Base-by-base conservation (phyloP, 1,139 yeast species). In the Hemisphaericaspora xylanilytica region DNA sequence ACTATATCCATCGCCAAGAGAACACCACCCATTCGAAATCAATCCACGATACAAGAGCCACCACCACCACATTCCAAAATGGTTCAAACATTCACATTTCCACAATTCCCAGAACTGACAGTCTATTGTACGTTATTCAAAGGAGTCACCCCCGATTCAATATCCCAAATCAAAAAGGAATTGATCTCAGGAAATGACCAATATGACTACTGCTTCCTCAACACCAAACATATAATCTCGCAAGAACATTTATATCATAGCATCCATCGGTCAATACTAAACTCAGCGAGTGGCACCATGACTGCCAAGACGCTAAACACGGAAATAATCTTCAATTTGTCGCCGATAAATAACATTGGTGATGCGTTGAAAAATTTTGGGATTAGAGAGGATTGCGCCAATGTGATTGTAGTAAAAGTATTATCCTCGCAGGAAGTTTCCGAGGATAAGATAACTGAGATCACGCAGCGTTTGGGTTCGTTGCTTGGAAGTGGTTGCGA, bases 321-420 rank as follows among this genome's bases (percentile, higher is more conserved):
- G 0, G 76, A 71, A 45, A 65, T 70, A 27, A 61, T 71, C 17
- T 61, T 64, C 46, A 67, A 61, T 44, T 56, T 71, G 42, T 66
- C 72, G 3, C 75, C 76, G 2, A 58, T 65, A 12, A 71, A 70
- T 53, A 70, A 68, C 43, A 67, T 71, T 33, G 58, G 61, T 57
- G 75, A 71, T 41, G 73, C 76, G 1, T 56, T 71, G 44, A 63
- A 58, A 39, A 48, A 65, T 40, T 71, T 71, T 50, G 76, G 76
- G 1, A 60, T 71, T 13, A 70, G 65, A 48, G 57, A 56, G 12
- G 45, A 50, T 13, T 53, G 63, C 32, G 44, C 50, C 9, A 58
- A 57, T 36, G 45, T 67, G 10, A 52, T 70, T 3, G 65, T 59
- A 9, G 49, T 71, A n/a, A 66, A 65, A 41, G 57, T 69, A 28